Evolutionary conservation across 108 stramenopile genomes (phyloP).

Genomic region (Epipyxis sp.): DNA sequence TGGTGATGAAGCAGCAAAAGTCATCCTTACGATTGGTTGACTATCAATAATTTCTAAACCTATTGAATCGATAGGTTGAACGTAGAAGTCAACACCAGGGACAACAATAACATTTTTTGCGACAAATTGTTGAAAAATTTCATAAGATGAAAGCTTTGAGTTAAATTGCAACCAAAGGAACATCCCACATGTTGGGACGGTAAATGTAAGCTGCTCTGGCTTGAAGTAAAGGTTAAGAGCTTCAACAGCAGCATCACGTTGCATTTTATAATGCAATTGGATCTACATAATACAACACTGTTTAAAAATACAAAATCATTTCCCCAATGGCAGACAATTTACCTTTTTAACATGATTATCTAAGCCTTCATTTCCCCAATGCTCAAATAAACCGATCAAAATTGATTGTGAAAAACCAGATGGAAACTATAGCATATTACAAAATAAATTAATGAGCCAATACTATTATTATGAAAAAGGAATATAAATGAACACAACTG

Average conservation of each 20-base stretch:
- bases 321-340: background rate
- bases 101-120: constrained; percentile 10
- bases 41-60: background rate
- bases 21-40: background rate
- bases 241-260: constrained; percentile 41
- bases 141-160: background rate
- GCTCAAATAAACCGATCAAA: constrained; percentile 39
- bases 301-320: no score
- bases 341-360: constrained; percentile 27
- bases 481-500: background rate
- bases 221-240: constrained; percentile 39
- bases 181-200: constrained; percentile 59
- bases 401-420: constrained; percentile 59
- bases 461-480: no score
- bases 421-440: constrained; percentile 40
- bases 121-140: constrained; percentile 19
- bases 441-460: background rate
- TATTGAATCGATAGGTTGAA: background rate
- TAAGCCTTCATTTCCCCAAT: constrained; percentile 51
- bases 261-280: constrained; percentile 38
- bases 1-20: constrained; percentile 27
- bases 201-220: constrained; percentile 33
- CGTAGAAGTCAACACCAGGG: constrained; percentile 31
- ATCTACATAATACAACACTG: background rate
- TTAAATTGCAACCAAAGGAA: constrained; percentile 54